Evolutionary conservation across 31 red algal species (phyloP).

Genomic region (Porphyra umbilicalis): DNA sequence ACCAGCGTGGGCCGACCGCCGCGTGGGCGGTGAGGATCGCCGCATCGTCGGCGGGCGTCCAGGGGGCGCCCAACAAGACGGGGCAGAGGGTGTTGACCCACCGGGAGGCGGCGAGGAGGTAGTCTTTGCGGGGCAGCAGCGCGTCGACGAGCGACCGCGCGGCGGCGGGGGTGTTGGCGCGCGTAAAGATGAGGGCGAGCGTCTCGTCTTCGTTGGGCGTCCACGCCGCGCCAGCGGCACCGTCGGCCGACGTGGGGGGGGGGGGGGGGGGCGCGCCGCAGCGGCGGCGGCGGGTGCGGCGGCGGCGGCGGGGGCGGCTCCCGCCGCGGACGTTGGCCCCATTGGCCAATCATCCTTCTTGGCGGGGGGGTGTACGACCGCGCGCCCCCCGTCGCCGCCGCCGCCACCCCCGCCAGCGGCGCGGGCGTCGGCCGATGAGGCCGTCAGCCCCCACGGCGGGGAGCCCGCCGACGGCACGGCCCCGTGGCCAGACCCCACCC

Average conservation of each 20-base stretch:
- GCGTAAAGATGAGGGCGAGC: not conserved
- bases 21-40: not conserved
- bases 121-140: not conserved
- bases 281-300: too few species aligned
- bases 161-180: not conserved
- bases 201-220: not conserved
- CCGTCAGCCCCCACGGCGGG: too few species aligned
- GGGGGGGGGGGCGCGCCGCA: too few species aligned
- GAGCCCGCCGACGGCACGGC: too few species aligned
- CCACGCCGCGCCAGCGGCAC: too few species aligned
- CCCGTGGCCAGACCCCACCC: too few species aligned
- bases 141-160: not conserved
- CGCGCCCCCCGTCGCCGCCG: not conserved
- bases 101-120: not conserved
- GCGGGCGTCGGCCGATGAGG: too few species aligned
- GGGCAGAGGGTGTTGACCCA: not conserved
- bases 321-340: not conserved
- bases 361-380: not conserved
- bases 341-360: not conserved
- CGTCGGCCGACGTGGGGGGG: too few species aligned
- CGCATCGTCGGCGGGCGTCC: not conserved
- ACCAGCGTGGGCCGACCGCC: not conserved
- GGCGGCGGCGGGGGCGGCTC: not conserved
- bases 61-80: not conserved
- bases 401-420: not conserved